A percentile compares a stretch with the other conserved stretches of the same genome.
These are phyloP conservation scores for Papiliotrema terrestris DNA, from an alignment of 1,284 basidiomycete species.

Conservation along the genomic window DNA sequence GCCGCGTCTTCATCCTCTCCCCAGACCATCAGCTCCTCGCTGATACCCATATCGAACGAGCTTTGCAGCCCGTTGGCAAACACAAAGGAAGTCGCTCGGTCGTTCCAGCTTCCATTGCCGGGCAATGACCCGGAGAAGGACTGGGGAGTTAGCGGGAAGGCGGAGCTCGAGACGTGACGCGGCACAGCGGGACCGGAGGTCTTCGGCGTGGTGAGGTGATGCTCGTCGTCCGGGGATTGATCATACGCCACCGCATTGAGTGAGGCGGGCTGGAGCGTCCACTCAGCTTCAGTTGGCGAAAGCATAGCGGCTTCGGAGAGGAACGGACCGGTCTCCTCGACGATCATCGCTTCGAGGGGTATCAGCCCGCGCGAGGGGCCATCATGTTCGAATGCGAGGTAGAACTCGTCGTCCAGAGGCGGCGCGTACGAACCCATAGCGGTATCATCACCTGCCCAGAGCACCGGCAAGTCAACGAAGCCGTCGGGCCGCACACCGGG, in stretches of 20 bases:
- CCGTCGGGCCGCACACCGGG: not conserved
- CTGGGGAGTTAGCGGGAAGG: slow-evolving; percentile 1
- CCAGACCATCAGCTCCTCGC: not conserved
- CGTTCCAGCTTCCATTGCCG: not conserved
- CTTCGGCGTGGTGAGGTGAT: too few species aligned
- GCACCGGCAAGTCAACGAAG: not conserved
- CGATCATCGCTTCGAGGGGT: not conserved
- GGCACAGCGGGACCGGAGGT: not conserved
- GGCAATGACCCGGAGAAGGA: not conserved
- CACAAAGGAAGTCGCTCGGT: not conserved
- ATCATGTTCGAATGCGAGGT: not conserved
- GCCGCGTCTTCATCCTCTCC: not conserved
- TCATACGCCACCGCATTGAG: not conserved
- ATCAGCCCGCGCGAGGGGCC: not conserved
- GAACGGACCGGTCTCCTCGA: slow-evolving; percentile 3
- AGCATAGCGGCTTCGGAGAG: slow-evolving; percentile 1
- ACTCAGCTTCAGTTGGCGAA: not conserved
- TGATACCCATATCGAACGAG: not conserved
- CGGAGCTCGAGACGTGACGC: not conserved
- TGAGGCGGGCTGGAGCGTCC: not conserved
- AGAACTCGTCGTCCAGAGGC: not conserved
- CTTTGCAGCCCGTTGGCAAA: not conserved
- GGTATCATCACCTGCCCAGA: not conserved
- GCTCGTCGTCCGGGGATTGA: not conserved
- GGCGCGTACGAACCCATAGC: not conserved